These are phyloP conservation scores for Kokia cookei DNA, from an alignment of 441 rosid genomes.

Conservation along the genomic window DNA sequence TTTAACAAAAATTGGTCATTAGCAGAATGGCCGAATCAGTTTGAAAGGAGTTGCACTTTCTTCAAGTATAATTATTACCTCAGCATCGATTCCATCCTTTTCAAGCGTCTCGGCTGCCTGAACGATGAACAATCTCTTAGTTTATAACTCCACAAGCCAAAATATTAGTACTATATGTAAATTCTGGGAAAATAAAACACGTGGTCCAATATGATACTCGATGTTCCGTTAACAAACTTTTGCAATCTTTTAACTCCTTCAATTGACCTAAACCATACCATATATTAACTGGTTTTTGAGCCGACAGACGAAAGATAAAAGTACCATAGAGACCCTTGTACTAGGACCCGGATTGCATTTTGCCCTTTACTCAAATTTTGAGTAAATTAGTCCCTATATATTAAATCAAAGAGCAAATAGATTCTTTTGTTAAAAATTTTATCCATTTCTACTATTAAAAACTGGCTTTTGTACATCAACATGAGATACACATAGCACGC, in stretches of 20 bases:
- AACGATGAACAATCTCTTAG: constrained; percentile 3
- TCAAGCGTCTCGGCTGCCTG: constrained; percentile 83
- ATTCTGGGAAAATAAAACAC: neutral
- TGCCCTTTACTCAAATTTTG: too few relatives aligned
- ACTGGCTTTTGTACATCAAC: too few relatives aligned
- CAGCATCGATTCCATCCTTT: constrained; percentile 75
- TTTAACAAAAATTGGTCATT: constrained; percentile 2
- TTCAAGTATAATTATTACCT: constrained; percentile 37
- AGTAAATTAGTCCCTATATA: too few relatives aligned
- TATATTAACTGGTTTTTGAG: neutral
- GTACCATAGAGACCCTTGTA: too few relatives aligned
- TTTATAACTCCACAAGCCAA: constrained; percentile 2
- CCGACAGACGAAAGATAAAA: neutral
- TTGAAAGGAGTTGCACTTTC: neutral
- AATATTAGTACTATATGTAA: neutral
- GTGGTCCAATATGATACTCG: neutral
- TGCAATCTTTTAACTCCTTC: neutral
- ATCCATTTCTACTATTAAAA: too few relatives aligned
- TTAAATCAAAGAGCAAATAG: too few relatives aligned
- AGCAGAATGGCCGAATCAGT: neutral
- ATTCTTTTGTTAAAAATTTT: too few relatives aligned
- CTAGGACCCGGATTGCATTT: too few relatives aligned
- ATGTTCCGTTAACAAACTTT: neutral
- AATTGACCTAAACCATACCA: neutral
- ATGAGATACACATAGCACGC: too few relatives aligned